Percentiles rank a stretch among this genome's conserved stretches.
phyloP scores from a whole-genome alignment of 2,329 filamentous ascomycete genomes.

The Neofusicoccum laricinum region DNA sequence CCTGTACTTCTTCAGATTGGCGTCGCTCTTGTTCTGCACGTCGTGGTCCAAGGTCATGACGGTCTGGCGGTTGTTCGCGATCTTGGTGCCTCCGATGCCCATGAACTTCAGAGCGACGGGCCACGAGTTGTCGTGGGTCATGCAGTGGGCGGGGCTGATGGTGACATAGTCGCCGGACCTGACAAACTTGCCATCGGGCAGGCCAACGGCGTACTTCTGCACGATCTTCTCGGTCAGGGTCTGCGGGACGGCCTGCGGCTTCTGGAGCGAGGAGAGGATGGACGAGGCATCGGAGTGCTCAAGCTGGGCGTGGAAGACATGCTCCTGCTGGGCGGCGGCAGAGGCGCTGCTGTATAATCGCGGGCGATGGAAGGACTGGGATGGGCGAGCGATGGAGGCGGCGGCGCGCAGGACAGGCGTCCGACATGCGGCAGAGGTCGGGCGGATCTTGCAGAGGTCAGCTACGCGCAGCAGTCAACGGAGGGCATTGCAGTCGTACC shows the following conservation, averaged over 20 bases:
- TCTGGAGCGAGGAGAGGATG: slow-evolving; percentile 64
- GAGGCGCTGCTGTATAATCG: slow-evolving; percentile 27
- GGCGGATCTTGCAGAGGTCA: neutral
- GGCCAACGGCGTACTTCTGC: slow-evolving; percentile 73
- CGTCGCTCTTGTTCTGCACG: slow-evolving; percentile 75
- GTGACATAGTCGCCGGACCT: slow-evolving; percentile 80
- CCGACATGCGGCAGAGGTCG: neutral
- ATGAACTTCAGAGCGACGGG: slow-evolving; percentile 77
- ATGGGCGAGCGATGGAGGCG: neutral
- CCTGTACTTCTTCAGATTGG: slow-evolving; percentile 78
- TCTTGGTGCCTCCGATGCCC: slow-evolving; percentile 72
- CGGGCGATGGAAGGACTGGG: slow-evolving; percentile 15
- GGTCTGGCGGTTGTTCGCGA: slow-evolving; percentile 69
- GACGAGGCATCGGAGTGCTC: slow-evolving; percentile 62
- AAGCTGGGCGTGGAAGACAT: slow-evolving; percentile 60
- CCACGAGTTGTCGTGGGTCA: slow-evolving; percentile 86
- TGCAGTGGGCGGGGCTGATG: slow-evolving; percentile 67
- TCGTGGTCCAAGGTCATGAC: slow-evolving; percentile 87
- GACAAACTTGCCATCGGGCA: slow-evolving; percentile 72
- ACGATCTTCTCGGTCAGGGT: slow-evolving; percentile 93
- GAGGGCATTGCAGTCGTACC: slow-evolving; percentile 23
- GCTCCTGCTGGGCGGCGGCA: slow-evolving; percentile 23
- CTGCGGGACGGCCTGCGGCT: slow-evolving; percentile 56
- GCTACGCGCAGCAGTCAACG: neutral
- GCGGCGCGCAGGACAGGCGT: neutral